Conservation (phyloP, 768 basidiomycete genomes). For the Galerina marginata region DNA sequence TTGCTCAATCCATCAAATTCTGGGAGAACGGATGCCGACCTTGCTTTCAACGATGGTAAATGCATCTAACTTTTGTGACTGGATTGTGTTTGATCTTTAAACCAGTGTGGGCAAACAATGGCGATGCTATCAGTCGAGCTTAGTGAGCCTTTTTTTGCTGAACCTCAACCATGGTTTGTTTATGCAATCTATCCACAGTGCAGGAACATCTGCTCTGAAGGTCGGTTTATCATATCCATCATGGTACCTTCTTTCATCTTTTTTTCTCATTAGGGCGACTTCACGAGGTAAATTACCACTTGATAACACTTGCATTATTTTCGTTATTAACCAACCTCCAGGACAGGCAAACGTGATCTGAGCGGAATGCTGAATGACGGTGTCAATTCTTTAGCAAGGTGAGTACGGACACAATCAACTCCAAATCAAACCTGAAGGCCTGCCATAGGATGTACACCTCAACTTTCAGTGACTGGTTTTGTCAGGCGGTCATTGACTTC, state of each 20-base stretch:
- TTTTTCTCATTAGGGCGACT: conserved; percentile 66
- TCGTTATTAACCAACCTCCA: conserved; percentile 29
- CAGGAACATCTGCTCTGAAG: conserved; percentile 96
- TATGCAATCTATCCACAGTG: conserved; percentile 46
- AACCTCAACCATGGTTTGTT: not conserved
- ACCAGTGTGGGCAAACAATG: conserved; percentile 97
- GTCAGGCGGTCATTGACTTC: conserved; percentile 93
- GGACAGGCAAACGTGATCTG: conserved; percentile 96
- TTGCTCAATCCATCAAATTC: conserved; percentile 58
- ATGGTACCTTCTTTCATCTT: conserved; percentile 6
- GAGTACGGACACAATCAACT: conserved; percentile 8
- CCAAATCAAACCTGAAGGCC: not conserved
- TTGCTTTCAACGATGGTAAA: conserved; percentile 80
- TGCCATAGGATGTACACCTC: conserved; percentile 80
- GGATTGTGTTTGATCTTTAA: not conserved
- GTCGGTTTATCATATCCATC: conserved; percentile 43
- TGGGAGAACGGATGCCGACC: conserved; percentile 66
- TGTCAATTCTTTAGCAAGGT: conserved; percentile 90
- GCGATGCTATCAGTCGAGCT: conserved; percentile 90
- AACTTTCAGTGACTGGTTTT: conserved; percentile 95
- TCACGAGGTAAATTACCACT: conserved; percentile 64
- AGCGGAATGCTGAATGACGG: conserved; percentile 94
- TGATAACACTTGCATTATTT: not conserved
- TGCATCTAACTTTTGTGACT: not conserved
- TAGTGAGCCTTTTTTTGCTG: conserved; percentile 59